phyloP scores from a whole-genome alignment of 2,329 filamentous ascomycete species.

The Scorias spongiosa region DNA sequence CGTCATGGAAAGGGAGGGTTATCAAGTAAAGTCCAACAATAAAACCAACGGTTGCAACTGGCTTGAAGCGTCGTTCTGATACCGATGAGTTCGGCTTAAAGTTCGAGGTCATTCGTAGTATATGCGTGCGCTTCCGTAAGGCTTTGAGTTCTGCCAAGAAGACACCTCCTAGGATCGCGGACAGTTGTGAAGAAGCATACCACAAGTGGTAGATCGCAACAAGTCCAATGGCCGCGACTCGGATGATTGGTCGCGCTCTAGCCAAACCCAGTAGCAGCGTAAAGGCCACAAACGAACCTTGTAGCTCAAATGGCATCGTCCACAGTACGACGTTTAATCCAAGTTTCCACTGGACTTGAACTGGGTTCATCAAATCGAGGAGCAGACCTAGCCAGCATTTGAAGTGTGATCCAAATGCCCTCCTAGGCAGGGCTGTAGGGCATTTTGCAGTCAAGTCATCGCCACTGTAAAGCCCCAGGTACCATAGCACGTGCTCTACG shows the following conservation, averaged over 20 bases:
- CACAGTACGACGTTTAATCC: conserved; percentile 1
- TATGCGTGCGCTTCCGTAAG: neutral
- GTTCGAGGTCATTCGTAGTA: no score
- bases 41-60: neutral
- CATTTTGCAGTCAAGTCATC: neutral
- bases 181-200: neutral
- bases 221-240: neutral
- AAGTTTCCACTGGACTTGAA: conserved; percentile 1
- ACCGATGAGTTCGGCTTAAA: no score
- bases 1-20: conserved; percentile 1
- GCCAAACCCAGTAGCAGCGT: conserved; percentile 1
- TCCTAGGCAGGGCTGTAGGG: conserved; percentile 1
- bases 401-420: neutral
- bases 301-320: conserved; percentile 1
- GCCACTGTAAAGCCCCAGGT: neutral
- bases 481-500: neutral
- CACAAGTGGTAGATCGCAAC: conserved; percentile 1
- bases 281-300: conserved; percentile 1
- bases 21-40: neutral
- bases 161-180: conserved; percentile 1
- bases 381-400: neutral
- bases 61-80: no score
- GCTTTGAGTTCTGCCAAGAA: conserved; percentile 1
- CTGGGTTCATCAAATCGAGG: neutral
- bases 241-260: neutral